phyloP scores from a whole-genome alignment of 2,329 filamentous ascomycete genomes.

The Leptographium galeiforme region DNA sequence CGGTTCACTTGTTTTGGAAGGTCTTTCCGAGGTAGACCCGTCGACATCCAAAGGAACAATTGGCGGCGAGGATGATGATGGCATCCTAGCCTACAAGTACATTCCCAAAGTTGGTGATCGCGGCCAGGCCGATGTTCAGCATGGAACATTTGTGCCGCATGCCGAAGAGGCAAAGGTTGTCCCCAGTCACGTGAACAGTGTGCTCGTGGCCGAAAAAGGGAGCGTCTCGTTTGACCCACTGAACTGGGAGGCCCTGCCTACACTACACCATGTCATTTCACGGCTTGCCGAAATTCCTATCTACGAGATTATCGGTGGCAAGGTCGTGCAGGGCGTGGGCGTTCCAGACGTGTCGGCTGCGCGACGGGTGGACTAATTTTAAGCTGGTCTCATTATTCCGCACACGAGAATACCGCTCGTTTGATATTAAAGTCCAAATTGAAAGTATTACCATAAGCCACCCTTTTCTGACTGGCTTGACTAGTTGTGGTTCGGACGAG shows the following conservation, averaged over 20 bases:
- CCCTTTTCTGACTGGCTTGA: no score
- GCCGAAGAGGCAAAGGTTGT: slow-evolving; percentile 21
- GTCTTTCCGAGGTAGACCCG: slow-evolving; percentile 10
- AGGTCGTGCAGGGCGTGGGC: slow-evolving; percentile 38
- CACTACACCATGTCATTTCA: slow-evolving; percentile 42
- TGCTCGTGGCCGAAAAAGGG: slow-evolving; percentile 25
- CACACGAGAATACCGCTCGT: no score
- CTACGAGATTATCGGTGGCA: slow-evolving; percentile 40
- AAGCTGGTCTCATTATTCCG: no score
- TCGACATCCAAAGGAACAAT: slow-evolving; percentile 4
- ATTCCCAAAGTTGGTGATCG: slow-evolving; percentile 38
- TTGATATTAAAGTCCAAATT: no score
- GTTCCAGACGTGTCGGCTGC: slow-evolving; percentile 29
- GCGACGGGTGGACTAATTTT: neutral
- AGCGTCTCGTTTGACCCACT: slow-evolving; percentile 32
- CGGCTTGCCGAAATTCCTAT: slow-evolving; percentile 41
- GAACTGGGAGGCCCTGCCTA: slow-evolving; percentile 43
- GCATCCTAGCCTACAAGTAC: slow-evolving; percentile 42
- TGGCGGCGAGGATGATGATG: slow-evolving; percentile 26
- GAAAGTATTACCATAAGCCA: no score
- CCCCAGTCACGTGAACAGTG: slow-evolving; percentile 16
- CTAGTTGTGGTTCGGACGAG: no score
- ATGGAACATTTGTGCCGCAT: slow-evolving; percentile 27
- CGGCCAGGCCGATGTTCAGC: slow-evolving; percentile 39
- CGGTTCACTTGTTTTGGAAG: slow-evolving; percentile 10